Base-by-base conservation (phyloP, 495 filamentous ascomycete genomes). In the Oidiodendron maius region DNA sequence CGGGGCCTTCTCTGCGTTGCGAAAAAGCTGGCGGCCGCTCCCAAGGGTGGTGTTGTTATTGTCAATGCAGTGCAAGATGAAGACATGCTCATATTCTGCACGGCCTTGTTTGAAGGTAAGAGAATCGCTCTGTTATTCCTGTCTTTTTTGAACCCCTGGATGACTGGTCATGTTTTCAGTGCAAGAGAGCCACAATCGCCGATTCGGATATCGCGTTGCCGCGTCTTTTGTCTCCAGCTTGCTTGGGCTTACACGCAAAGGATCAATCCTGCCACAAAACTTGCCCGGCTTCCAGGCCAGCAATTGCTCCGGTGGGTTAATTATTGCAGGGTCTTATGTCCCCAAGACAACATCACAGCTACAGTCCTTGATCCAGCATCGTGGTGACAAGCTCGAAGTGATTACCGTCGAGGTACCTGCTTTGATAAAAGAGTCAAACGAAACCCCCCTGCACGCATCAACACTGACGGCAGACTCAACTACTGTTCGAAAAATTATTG, bases 181-280 rank as follows among this genome's bases (percentile, higher is more conserved):
- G 28, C 8, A 70, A 48, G 65, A 70, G 53, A 55, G 61, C 2
- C 51, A 65, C 34, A 71, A 70, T 2, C 73, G 69, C 46, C 69
- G 66, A 42, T 76, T 68, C 57, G 65, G 77, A 45, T 77, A 71
- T 59, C 71, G 75, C 40, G 73, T 74, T 2, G 73, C 69, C 32
- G 75, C 74, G 32, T 69, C 75, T 16, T 77, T 77, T 46, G 75
- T 78, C 26, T 78, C 75, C n/a, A 69, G 71, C 0, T 61, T 70
- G 12, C 70, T 78, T 11, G 74, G 69, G 1, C 76, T 78, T 48
- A 58, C 56, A 2, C 65, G 64, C n/a, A n/a, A n/a, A n/a, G n/a
- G n/a, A n/a, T n/a, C n/a, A 5, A 71, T 68, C 34, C 44, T 66
- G 2, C 75, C 75, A 15, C 66, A 75, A 13, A 65, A 70, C 18